These are phyloP conservation scores for Leishmania amazonensis DNA, from an alignment of 208 protist genomes.

Conservation along the genomic window DNA sequence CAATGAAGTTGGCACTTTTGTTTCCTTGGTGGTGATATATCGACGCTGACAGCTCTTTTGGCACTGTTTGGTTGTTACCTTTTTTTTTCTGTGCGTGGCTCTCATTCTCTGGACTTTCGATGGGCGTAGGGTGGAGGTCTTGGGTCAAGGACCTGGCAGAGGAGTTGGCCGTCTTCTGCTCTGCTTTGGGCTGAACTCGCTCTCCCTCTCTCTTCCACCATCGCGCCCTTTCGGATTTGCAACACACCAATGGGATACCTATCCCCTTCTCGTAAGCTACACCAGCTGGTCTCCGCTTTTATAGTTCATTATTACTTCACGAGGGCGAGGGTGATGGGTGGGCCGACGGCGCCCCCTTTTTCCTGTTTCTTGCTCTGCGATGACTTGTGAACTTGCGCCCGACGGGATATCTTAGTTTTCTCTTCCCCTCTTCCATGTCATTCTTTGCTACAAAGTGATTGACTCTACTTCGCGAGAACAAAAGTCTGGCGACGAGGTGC, in stretches of 20 bases:
- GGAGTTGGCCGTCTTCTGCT: neutral
- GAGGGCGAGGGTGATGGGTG: neutral
- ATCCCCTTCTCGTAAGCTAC: neutral
- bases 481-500: conserved; percentile 1
- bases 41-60: neutral
- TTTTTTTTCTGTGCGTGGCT: neutral
- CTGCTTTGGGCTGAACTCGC: neutral
- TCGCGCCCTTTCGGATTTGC: neutral
- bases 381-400: neutral
- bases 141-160: neutral
- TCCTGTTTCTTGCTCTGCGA: neutral
- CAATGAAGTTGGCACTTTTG: conserved; percentile 1
- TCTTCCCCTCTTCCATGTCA: neutral
- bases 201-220: neutral
- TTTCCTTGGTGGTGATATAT: neutral
- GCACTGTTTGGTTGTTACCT: neutral
- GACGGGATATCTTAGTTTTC: neutral
- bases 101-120: neutral
- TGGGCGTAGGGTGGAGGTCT: neutral
- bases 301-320: neutral
- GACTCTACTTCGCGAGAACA: conserved; percentile 3
- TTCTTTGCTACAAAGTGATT: neutral
- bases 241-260: neutral
- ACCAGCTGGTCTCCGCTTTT: neutral
- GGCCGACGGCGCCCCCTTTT: neutral